Conservation (phyloP, 164 flowering plant genomes). For the grape (Vitis vinifera) region DNA sequence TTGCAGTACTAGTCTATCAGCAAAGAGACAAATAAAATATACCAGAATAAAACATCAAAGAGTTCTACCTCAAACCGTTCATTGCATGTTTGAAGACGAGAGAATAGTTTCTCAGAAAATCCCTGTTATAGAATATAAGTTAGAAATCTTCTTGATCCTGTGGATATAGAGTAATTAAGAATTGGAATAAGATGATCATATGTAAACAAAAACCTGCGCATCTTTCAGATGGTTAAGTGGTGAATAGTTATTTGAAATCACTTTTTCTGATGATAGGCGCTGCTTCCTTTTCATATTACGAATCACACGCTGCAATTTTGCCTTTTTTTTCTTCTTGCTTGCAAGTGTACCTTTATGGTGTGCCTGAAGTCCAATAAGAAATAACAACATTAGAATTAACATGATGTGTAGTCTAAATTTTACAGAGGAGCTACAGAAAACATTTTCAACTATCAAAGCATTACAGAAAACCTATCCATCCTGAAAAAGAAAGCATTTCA, state of each 20-base stretch:
- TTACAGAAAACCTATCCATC: too few relatives aligned
- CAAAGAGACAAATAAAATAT: neutral
- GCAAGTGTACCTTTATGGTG: constrained; percentile 72
- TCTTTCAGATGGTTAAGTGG: constrained; percentile 86
- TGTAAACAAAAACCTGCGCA: constrained; percentile 63
- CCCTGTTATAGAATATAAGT: constrained; percentile 38
- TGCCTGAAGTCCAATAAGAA: constrained; percentile 50
- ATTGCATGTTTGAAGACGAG: constrained; percentile 68
- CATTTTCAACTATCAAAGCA: neutral
- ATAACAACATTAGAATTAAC: neutral
- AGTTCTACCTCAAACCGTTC: constrained; percentile 81
- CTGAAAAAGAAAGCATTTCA: too few relatives aligned
- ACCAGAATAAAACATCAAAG: neutral
- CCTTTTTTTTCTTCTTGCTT: constrained; percentile 96
- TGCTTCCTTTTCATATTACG: constrained; percentile 92
- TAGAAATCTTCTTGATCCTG: neutral
- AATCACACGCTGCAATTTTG: constrained; percentile 77
- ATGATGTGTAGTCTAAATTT: neutral
- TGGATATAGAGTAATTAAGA: neutral
- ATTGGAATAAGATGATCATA: neutral
- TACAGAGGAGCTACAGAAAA: neutral
- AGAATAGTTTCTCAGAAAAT: constrained; percentile 75
- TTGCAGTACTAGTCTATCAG: neutral
- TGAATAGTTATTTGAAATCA: constrained; percentile 54
- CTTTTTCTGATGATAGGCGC: constrained; percentile 57